These are phyloP conservation scores for Fusarium agapanthi DNA, from an alignment of 2,329 filamentous ascomycete species.

Conservation along the genomic window DNA sequence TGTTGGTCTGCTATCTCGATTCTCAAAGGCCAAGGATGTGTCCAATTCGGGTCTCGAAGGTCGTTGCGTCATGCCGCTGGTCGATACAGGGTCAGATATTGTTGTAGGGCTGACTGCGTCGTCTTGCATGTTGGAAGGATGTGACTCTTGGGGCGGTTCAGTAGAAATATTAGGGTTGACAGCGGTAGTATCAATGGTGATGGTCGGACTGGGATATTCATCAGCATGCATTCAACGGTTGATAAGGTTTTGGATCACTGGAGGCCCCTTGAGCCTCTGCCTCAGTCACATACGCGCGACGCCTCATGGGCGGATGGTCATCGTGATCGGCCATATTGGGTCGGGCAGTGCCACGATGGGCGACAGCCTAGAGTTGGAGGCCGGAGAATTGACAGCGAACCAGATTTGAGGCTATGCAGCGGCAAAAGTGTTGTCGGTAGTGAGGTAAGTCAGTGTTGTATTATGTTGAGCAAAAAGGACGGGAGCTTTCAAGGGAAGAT, in stretches of 20 bases:
- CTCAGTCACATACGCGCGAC: slow-evolving; percentile 38
- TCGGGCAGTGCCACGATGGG: slow-evolving; percentile 19
- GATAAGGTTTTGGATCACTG: slow-evolving; percentile 10
- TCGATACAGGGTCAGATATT: slow-evolving; percentile 46
- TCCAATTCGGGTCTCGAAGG: slow-evolving; percentile 55
- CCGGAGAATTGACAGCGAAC: slow-evolving; percentile 3
- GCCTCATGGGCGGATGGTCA: slow-evolving; percentile 39
- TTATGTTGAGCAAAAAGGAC: slow-evolving; percentile 25
- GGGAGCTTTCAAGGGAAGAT: slow-evolving; percentile 32
- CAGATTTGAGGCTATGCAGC: slow-evolving; percentile 37
- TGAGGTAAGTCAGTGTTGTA: slow-evolving; percentile 2
- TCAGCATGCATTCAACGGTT: slow-evolving; percentile 28
- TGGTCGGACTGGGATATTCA: slow-evolving; percentile 55
- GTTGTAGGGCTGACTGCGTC: slow-evolving; percentile 53
- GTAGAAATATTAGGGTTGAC: slow-evolving; percentile 43
- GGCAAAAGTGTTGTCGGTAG: slow-evolving; percentile 18
- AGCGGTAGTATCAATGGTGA: slow-evolving; percentile 63
- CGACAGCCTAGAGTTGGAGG: slow-evolving; percentile 14
- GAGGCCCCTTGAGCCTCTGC: slow-evolving; percentile 21
- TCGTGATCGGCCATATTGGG: slow-evolving; percentile 36
- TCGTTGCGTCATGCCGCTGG: slow-evolving; percentile 34
- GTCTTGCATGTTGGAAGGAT: slow-evolving; percentile 48
- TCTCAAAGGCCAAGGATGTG: slow-evolving; percentile 70
- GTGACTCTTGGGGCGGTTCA: slow-evolving; percentile 43
- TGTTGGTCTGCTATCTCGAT: slow-evolving; percentile 71